Base-by-base conservation (phyloP, 73 alveolate species). In the Paramecium tetraurelia region DNA sequence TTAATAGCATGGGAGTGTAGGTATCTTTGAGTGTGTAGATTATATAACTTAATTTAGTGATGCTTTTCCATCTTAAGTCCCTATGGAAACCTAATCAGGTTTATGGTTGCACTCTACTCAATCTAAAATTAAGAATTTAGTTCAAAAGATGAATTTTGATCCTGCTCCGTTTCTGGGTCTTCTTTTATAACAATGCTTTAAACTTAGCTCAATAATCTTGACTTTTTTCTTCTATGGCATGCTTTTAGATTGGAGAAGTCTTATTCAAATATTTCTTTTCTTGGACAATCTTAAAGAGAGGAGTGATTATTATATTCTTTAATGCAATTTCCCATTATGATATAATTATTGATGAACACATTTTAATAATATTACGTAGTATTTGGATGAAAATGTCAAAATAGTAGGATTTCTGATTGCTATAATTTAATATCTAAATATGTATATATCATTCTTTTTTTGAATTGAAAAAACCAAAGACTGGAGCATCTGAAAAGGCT, bases 101-200 rank as follows among this genome's bases (percentile, higher is more conserved):
- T 10, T 6, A 33, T 63, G 4, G 46, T 63, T 63, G 41, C 84
- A 63, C 27, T 33, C 7, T 33, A 8, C 7, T 63, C 11, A 12
- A 63, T 31, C 20, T 63, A 33, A 63, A 63, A 63, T 63, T 63
- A 31, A 3, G 84, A 63, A 63, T 27, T 63, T 24, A 63, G 27
- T 20, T 63, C 50, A 63, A 33, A 33, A 12, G 84, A 63, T 12
- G 46, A 31, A 33, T 33, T 33, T 31, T 63, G 14, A 31, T 63
- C 84, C 29, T 63, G 9, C 31, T 63, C 84, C 7, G 84, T 63
- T 27, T 63, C 84, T 63, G 84, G 84, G 41, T 63, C 84, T 63
- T 63, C 84, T 27, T 63, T 63, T 31, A 63, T 63, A 31, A 63
- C 31, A 18, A 53, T 53, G 69, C 35, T 63, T 18, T 63, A 63